Base-by-base conservation (phyloP, 331 rosid genomes). In the Pyracantha coccinea region DNA sequence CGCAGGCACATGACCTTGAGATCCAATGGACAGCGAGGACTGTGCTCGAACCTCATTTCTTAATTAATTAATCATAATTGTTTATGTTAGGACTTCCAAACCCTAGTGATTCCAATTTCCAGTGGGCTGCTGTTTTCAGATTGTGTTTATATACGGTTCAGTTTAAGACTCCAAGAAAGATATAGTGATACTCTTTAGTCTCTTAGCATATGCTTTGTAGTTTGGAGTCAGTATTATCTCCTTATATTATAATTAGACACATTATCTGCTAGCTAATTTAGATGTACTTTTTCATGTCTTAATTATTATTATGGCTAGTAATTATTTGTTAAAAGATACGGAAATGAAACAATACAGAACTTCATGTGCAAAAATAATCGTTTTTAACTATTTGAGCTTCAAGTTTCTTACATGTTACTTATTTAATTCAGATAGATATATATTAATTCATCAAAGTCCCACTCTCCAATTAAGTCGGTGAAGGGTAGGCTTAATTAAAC, bases 131-230 rank as follows among this genome's bases (percentile, higher is more conserved):
- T 54, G 70, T 35, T 29, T 32, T 52, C 44, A 32, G 71, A 80
- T 23, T 73, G 69, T 16, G 69, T 31, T 13, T 20, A 35, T 5
- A 65, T 32, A 31, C 9, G 10, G 69, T 65, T 27, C 60, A 73
- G 31, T 14, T 38, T 77, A 68, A 64, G 70, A 77, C 63, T 74
- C 75, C 82, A 73, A 84, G 82, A 84, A 84, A 84, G 80, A 84
- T 84, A 50, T 53, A 2, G 25, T 63, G 77, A 82, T 83, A 73
- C 80, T 66, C 76, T 71, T 13, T 24, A 78, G 85, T 72, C 80
- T 72, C 73, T 74, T 8, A 45, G 82, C 88, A 86, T 86, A 87
- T 88, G 86, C 87, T 19, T 84, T 88, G 78, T 75, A 76, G 84
- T 75, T 44, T 65, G 69, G 69, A n/a, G 50, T 73, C 73, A 66